Evolutionary conservation across 352 stramenopile genomes (phyloP).

Genomic region (Phytophthora palmivora): DNA sequence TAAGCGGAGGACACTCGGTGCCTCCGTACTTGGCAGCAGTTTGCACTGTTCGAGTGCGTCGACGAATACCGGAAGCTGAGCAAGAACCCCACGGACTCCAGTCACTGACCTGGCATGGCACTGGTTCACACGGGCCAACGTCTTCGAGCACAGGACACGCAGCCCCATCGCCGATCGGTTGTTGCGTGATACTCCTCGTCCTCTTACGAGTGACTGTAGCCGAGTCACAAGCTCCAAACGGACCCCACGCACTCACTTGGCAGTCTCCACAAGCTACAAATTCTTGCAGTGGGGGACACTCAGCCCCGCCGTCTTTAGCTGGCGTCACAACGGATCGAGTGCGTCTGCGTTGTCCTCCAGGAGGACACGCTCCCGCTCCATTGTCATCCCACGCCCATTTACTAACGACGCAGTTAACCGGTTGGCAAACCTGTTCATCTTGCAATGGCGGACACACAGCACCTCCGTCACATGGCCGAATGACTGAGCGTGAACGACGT

Average conservation of each 20-base stretch:
- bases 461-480: constrained; percentile 47
- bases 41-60: constrained; percentile 53
- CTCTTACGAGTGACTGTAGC: constrained; percentile 46
- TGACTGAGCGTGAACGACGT: constrained; percentile 43
- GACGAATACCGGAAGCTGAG: constrained; percentile 38
- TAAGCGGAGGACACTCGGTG: constrained; percentile 44
- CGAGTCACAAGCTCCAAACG: constrained; percentile 43
- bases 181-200: constrained; percentile 52
- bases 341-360: constrained; percentile 37
- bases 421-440: constrained; percentile 59
- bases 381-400: constrained; percentile 60
- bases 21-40: constrained; percentile 56
- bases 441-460: constrained; percentile 48
- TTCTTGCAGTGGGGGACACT: constrained; percentile 36
- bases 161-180: constrained; percentile 56
- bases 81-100: constrained; percentile 59
- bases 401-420: constrained; percentile 63
- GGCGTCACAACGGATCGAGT: constrained; percentile 35
- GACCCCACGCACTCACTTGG: constrained; percentile 59
- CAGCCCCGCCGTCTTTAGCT: constrained; percentile 42
- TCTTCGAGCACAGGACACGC: constrained; percentile 54
- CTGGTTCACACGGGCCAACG: constrained; percentile 46
- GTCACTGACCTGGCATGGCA: constrained; percentile 59
- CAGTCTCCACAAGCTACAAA: constrained; percentile 59
- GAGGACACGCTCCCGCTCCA: constrained; percentile 36